A percentile compares a stretch with the other conserved stretches of the same genome.
phyloP scores from a whole-genome alignment of 176 grass and related monocot species.

The Secale cereale region DNA sequence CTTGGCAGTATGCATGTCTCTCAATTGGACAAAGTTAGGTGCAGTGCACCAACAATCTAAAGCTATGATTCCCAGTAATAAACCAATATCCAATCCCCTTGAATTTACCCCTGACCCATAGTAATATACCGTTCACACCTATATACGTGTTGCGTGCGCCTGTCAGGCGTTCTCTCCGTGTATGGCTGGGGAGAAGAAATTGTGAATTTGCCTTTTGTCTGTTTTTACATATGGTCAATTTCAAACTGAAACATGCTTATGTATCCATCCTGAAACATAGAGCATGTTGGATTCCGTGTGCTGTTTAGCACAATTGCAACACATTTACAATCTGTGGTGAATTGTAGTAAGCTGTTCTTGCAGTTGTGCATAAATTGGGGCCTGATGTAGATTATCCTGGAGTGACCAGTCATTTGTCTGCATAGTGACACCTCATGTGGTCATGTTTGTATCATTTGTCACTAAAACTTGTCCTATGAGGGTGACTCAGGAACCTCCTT shows the following conservation, averaged over 20 bases:
- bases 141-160: constrained; percentile 6
- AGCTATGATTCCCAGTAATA: not conserved
- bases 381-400: not conserved
- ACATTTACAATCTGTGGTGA: not conserved
- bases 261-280: not conserved
- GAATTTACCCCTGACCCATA: too few species aligned
- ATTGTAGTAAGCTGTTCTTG: not conserved
- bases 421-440: not conserved
- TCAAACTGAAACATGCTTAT: not conserved
- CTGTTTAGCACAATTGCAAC: not conserved
- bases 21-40: not conserved
- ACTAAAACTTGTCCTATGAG: not conserved
- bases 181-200: constrained; percentile 3
- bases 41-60: not conserved
- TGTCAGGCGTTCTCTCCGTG: constrained; percentile 19
- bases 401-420: not conserved
- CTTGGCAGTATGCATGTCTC: not conserved
- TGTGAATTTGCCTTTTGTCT: not conserved
- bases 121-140: not conserved
- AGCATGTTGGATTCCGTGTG: not conserved
- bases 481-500: not conserved
- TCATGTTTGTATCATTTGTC: not conserved
- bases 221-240: not conserved
- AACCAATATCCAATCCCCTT: not conserved
- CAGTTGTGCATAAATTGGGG: not conserved